Evolutionary conservation across 1,284 basidiomycete genomes (phyloP).

Genomic region (Chondrostereum purpureum): DNA sequence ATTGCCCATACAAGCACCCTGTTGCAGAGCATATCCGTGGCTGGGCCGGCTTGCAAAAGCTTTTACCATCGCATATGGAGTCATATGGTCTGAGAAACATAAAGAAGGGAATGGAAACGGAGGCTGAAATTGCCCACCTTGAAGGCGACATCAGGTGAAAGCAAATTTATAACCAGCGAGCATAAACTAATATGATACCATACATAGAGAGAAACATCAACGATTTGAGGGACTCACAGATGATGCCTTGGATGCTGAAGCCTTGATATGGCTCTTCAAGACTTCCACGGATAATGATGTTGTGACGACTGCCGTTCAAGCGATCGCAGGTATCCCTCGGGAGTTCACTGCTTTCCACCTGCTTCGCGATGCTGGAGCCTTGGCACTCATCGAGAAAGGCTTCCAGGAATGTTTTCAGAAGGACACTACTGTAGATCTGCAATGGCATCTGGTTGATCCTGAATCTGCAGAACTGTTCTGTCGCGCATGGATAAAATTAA

Average conservation of each 20-base stretch:
- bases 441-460: slow-evolving; percentile 29
- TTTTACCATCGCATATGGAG: slow-evolving; percentile 7
- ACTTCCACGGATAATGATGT: slow-evolving; percentile 26
- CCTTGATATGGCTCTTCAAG: slow-evolving; percentile 30
- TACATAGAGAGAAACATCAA: too few relatives aligned
- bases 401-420: slow-evolving; percentile 31
- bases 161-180: too few relatives aligned
- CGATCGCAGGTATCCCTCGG: slow-evolving; percentile 30
- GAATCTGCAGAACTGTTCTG: slow-evolving; percentile 29
- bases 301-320: slow-evolving; percentile 24
- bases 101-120: too few relatives aligned
- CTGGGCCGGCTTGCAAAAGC: slow-evolving; percentile 1
- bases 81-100: too few relatives aligned
- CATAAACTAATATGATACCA: too few relatives aligned
- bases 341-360: slow-evolving; percentile 29
- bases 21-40: slow-evolving; percentile 28
- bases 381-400: slow-evolving; percentile 24
- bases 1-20: slow-evolving; percentile 37
- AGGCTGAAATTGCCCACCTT: too few relatives aligned
- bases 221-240: too few relatives aligned
- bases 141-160: too few relatives aligned
- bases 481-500: slow-evolving; percentile 32
- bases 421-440: slow-evolving; percentile 27
- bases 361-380: slow-evolving; percentile 27
- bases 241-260: slow-evolving; percentile 27